phyloP scores from a whole-genome alignment of 345 rosid species.

The Acer yangbiense region DNA sequence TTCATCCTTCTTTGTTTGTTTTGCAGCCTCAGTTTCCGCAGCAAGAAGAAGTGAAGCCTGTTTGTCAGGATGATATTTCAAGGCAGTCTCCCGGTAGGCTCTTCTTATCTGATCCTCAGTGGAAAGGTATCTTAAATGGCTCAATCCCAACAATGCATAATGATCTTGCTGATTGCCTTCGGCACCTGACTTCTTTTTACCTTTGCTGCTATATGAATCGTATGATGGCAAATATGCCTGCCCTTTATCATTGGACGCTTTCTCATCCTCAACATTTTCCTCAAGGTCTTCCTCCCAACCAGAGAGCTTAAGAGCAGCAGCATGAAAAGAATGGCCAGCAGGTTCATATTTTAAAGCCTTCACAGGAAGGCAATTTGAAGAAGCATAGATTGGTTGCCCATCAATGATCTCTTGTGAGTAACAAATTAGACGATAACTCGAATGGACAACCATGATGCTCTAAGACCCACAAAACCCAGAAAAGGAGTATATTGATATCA shows the following conservation, averaged over 20 bases:
- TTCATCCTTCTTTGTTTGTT: constrained; percentile 91
- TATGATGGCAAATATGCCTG: constrained; percentile 61
- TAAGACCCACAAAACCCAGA: not conserved
- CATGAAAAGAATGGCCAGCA: constrained; percentile 89
- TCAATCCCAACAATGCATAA: constrained; percentile 86
- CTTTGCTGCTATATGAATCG: constrained; percentile 75
- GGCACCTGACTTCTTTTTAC: constrained; percentile 81
- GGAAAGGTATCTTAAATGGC: constrained; percentile 95
- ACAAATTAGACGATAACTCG: constrained; percentile 52
- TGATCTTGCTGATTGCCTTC: constrained; percentile 86
- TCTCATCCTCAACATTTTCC: constrained; percentile 47
- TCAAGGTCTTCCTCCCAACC: constrained; percentile 66
- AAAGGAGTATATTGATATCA: not conserved
- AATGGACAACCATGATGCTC: constrained; percentile 35
- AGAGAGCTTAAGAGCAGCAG: constrained; percentile 77
- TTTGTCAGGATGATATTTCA: constrained; percentile 96
- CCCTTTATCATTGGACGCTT: constrained; percentile 62
- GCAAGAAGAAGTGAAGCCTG: constrained; percentile 81
- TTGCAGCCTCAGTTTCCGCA: constrained; percentile 90
- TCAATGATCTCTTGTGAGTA: constrained; percentile 81
- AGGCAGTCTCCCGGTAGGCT: constrained; percentile 88
- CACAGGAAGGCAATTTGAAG: constrained; percentile 81
- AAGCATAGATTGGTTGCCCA: constrained; percentile 65
- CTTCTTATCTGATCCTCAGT: constrained; percentile 96
- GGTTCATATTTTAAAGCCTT: constrained; percentile 84